Base-by-base conservation (phyloP, 192 early-diverging fungal genomes). In the Kickxella alabastrina region DNA sequence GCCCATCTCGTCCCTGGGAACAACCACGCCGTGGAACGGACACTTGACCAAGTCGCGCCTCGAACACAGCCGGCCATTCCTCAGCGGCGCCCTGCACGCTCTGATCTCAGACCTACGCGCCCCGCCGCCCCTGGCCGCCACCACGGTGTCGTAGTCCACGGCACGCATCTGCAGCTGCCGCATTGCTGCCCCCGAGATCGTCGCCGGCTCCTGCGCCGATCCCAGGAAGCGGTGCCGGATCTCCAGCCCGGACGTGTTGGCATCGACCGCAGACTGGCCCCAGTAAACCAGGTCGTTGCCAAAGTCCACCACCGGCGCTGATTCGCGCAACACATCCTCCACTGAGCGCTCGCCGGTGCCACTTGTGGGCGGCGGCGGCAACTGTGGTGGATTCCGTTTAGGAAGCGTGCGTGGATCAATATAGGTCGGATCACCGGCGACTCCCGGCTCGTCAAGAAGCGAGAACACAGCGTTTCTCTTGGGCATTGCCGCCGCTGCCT, bases 221-320 rank as follows among this genome's bases (percentile, higher is more conserved):
- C 86, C 86, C 41, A 83, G 58, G 46, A 85, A 85, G 19, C 84
- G 62, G 53, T 88, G 86, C 0, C 74, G 62, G 39, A 66, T 75
- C 39, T 85, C 86, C 46, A 63, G 21, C 10, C 71, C 60, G 47
- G 75, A 62, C 46, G 38, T 80, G 37, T 87, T 85, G 53, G 82
- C 80, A 32, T 64, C 68, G 10, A 88, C 74, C 22, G 68, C 58
- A 7, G 68, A 63, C 49, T 80, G 67, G 29, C 81, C 80, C 86
- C 86, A 88, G 23, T 85, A 80, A 12, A 80, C 72, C 42, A 88
- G 54, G 52, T 88, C 86, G 0, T 82, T 72, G 8, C 80, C 86
- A 67, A 80, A 88, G 17, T 71, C 72, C 1, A 88, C 68, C 2
- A 88, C 73, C 0, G 86, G 86, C 23, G 86, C 86, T 10, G 68